Percentiles rank a stretch among this genome's conserved stretches.
These are phyloP conservation scores for Tilletia setariae DNA, from an alignment of 1,284 basidiomycete species.

Conservation along the genomic window DNA sequence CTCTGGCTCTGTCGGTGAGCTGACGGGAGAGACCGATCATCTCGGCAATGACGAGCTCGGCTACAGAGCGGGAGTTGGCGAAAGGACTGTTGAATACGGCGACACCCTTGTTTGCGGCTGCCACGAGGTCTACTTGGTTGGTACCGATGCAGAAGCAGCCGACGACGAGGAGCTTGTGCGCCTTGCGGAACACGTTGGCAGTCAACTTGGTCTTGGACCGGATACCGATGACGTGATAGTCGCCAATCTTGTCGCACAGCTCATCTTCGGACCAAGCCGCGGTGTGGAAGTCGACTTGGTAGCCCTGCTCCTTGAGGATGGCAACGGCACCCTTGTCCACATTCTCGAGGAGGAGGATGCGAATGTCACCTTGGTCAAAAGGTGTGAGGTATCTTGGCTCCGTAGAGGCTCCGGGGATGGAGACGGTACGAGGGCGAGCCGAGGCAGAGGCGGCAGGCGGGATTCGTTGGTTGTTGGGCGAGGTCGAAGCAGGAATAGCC, in stretches of 20 bases:
- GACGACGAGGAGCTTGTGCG: slow-evolving; percentile 78
- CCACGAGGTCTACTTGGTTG: slow-evolving; percentile 89
- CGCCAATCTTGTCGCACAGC: slow-evolving; percentile 77
- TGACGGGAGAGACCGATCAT: slow-evolving; percentile 92
- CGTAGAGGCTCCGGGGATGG: slow-evolving; percentile 21
- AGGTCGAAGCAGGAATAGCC: not conserved
- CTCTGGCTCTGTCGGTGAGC: slow-evolving; percentile 79
- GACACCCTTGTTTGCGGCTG: slow-evolving; percentile 82
- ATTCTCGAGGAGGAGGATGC: slow-evolving; percentile 84
- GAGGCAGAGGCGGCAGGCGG: slow-evolving; percentile 20
- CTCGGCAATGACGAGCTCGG: slow-evolving; percentile 94
- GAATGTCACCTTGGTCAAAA: slow-evolving; percentile 48
- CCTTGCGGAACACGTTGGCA: slow-evolving; percentile 68
- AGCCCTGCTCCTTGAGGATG: slow-evolving; percentile 78
- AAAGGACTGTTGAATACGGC: slow-evolving; percentile 99
- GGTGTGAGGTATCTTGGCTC: slow-evolving; percentile 45
- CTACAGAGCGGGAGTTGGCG: slow-evolving; percentile 97
- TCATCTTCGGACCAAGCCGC: slow-evolving; percentile 88
- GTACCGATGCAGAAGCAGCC: slow-evolving; percentile 99
- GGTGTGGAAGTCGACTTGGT: slow-evolving; percentile 84
- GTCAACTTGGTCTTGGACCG: slow-evolving; percentile 97
- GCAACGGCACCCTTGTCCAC: slow-evolving; percentile 87
- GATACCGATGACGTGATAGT: slow-evolving; percentile 93
- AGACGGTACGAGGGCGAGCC: slow-evolving; percentile 29
- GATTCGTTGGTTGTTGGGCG: slow-evolving; percentile 10